Base-by-base conservation (phyloP, 306 rosid species). In the Spatholobus suberectus region DNA sequence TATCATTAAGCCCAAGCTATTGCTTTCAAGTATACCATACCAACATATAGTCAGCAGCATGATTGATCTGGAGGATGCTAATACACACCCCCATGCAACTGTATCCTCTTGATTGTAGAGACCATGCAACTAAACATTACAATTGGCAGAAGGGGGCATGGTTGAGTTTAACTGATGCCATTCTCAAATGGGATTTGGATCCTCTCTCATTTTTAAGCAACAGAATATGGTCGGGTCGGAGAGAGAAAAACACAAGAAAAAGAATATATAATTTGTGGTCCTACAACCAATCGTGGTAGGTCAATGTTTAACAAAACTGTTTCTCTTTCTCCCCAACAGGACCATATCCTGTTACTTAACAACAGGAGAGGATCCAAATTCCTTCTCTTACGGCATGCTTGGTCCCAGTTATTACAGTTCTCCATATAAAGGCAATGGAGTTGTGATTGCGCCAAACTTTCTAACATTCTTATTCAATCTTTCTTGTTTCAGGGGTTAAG, bases 71-170 rank as follows among this genome's bases (percentile, higher is more conserved):
- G 14, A 49, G 55, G 11, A 41, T 41, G 37, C 51, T 44, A 71
- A 72, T 0, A 43, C 14, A 21, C 6, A 46, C 6, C 8, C 40
- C 51, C 20, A 8, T 8, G 20, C 40, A 52, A 37, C 7, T 57
- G 61, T 49, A 51, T 63, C 70, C 62, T 68, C 61, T 46, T 38
- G 9, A 18, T 52, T 34, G 55, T 41, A 68, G 43, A 77, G 51
- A 11, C 7, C 5, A 6, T 46, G 37, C 21, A 13, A 77, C 24
- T 8, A 47, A 7, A 59, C 7, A 66, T 47, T 24, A 17, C 10
- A 78, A 46, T 10, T 6, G 65, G 15, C 32, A 14, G 40, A 37
- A 24, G 34, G 17, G 6, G 34, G 41, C 12, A 1, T 21, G 40
- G 13, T 8, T 18, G 38, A 75, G 37, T 73, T 62, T 75, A 49